Evolutionary conservation across 75 land plant genomes (phyloP).

Genomic region (Cupressus sempervirens): DNA sequence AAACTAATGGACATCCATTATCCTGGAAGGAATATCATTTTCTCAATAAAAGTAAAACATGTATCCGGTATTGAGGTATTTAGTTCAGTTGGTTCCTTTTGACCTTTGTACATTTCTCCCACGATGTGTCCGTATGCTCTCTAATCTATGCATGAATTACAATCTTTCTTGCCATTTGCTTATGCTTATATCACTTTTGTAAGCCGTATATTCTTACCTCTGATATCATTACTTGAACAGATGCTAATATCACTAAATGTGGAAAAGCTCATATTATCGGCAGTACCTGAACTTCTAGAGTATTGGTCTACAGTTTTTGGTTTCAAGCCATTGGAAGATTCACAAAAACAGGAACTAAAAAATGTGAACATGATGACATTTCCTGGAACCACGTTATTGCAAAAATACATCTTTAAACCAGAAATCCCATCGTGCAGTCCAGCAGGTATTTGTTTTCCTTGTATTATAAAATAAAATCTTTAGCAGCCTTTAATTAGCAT

Average conservation of each 20-base stretch:
- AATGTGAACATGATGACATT: constrained; percentile 78
- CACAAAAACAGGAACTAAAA: constrained; percentile 40
- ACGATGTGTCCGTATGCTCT: constrained; percentile 1
- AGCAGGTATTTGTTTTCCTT: not conserved
- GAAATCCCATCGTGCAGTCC: not conserved
- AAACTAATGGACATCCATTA: not conserved
- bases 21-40: not conserved
- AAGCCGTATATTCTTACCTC: constrained; percentile 7
- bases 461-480: not conserved
- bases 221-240: constrained; percentile 28
- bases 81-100: not conserved
- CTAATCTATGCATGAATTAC: not conserved
- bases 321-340: constrained; percentile 49
- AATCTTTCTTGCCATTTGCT: not conserved
- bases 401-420: constrained; percentile 30
- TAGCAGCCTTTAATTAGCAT: not conserved
- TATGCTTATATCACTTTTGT: not conserved
- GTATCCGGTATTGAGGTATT: not conserved
- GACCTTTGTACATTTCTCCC: not conserved
- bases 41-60: not conserved
- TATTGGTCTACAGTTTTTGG: constrained; percentile 90
- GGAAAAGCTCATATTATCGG: constrained; percentile 72
- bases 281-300: constrained; percentile 71
- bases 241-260: constrained; percentile 74
- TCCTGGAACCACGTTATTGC: constrained; percentile 78